Base-by-base conservation (phyloP, 352 stramenopile genomes). In the Lagenidium sp. region DNA sequence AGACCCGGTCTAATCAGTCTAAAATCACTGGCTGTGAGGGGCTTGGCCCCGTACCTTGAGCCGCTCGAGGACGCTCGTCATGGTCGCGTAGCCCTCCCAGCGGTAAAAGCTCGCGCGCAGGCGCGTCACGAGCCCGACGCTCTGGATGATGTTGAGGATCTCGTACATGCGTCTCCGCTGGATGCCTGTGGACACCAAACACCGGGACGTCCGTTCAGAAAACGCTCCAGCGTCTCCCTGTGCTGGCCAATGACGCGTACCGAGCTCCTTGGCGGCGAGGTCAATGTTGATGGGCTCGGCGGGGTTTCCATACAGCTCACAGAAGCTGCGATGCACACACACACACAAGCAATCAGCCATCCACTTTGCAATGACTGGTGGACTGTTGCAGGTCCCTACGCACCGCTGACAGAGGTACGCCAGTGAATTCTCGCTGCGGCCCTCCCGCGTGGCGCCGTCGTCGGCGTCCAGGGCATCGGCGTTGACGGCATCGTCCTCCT, bases 141-240 rank as follows among this genome's bases (percentile, higher is more conserved):
- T 68, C 38, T 65, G 59, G 34, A 68, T 64, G 28, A 68, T 68
- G 38, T 68, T 68, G n/a, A 68, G 44, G 43, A 68, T 68, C 43
- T 68, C 59, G 26, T 68, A 63, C 55, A 68, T 60, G 11, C 59
- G 50, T 4, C 59, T 39, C 12, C 55, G 51, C 38, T 68, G 59
- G 23, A 63, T 68, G 44, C 55, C 59, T 68, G 18, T 6, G 13
- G 37, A n/a, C n/a, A n/a, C n/a, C n/a, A n/a, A n/a, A n/a, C n/a
- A n/a, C n/a, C n/a, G n/a, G n/a, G n/a, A n/a, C n/a, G n/a, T n/a
- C n/a, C n/a, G n/a, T n/a, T n/a, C n/a, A n/a, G n/a, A n/a, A n/a
- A n/a, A n/a, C n/a, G 12, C 31, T 30, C 42, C 11, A 41, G 31
- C 7, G 16, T 10, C 12, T 4, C 7, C n/a, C 12, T 3, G 2